Evolutionary conservation across 108 stramenopile species (phyloP).

Genomic region (Parietichytrium sp.): DNA sequence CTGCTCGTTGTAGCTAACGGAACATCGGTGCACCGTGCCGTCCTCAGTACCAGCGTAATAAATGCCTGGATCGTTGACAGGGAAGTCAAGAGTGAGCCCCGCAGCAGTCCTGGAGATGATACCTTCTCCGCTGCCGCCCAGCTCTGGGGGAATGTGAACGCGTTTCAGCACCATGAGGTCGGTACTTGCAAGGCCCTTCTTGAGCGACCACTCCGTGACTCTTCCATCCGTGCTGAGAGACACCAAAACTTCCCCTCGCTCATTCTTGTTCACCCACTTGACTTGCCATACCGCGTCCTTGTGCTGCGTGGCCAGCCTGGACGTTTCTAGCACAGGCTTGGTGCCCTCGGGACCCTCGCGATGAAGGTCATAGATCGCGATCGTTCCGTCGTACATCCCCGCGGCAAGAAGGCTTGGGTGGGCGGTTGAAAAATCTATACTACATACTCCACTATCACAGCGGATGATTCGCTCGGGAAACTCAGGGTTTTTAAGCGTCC

Average conservation of each 20-base stretch:
- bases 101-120: slow-evolving; percentile 57
- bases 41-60: slow-evolving; percentile 66
- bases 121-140: slow-evolving; percentile 44
- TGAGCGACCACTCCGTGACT: slow-evolving; percentile 62
- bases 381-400: slow-evolving; percentile 62
- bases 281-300: slow-evolving; percentile 67
- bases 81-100: slow-evolving; percentile 62
- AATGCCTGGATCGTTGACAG: slow-evolving; percentile 45
- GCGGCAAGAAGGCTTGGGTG: slow-evolving; percentile 60
- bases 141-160: not conserved
- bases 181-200: slow-evolving; percentile 62
- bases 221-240: slow-evolving; percentile 64
- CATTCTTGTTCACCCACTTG: slow-evolving; percentile 60
- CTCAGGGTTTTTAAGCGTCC: slow-evolving; percentile 62
- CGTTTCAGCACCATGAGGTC: slow-evolving; percentile 62
- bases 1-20: slow-evolving; percentile 63
- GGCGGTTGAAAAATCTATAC: slow-evolving; percentile 53
- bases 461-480: slow-evolving; percentile 60
- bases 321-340: slow-evolving; percentile 51
- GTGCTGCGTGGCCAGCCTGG: slow-evolving; percentile 47
- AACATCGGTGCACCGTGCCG: slow-evolving; percentile 61
- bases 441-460: slow-evolving; percentile 46
- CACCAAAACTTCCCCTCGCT: slow-evolving; percentile 59
- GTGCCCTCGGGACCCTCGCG: not conserved
- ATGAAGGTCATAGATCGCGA: slow-evolving; percentile 57